phyloP scores from a whole-genome alignment of 306 rosid species.

The Malus asiatica region DNA sequence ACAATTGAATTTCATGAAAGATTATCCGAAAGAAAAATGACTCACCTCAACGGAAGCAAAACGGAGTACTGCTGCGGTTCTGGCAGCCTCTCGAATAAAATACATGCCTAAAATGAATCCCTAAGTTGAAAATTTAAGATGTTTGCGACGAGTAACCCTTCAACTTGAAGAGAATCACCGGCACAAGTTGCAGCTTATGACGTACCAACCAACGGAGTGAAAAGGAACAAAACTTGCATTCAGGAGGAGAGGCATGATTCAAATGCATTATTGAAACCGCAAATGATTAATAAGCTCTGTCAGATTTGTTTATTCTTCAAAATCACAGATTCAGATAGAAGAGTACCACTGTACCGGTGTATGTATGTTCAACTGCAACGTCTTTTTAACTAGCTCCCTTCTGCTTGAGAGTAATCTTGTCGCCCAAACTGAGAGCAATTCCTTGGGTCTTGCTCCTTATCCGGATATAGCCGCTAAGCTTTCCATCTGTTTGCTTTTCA shows the following conservation, averaged over 20 bases:
- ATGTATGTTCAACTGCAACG: not conserved
- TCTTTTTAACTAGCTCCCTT: conserved; percentile 45
- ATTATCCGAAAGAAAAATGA: not conserved
- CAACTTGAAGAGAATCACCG: not conserved
- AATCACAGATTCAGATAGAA: not conserved
- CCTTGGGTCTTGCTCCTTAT: conserved; percentile 85
- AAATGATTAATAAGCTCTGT: not conserved
- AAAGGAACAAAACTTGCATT: not conserved
- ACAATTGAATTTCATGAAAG: not conserved
- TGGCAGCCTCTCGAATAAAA: not conserved
- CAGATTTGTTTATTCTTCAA: not conserved
- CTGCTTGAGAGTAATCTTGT: conserved; percentile 72
- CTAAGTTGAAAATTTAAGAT: not conserved
- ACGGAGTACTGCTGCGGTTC: not conserved
- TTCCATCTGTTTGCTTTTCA: conserved; percentile 64
- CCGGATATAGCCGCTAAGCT: conserved; percentile 67
- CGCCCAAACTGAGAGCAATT: conserved; percentile 71
- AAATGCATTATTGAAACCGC: not conserved
- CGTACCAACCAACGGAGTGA: not conserved
- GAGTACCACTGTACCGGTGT: not conserved
- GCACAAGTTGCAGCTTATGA: not conserved
- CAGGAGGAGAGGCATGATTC: not conserved
- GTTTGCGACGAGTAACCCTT: not conserved
- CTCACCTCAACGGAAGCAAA: not conserved
- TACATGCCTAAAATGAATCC: not conserved